Conservation (phyloP, 75 land plant species). For the Gnetum montanum region DNA sequence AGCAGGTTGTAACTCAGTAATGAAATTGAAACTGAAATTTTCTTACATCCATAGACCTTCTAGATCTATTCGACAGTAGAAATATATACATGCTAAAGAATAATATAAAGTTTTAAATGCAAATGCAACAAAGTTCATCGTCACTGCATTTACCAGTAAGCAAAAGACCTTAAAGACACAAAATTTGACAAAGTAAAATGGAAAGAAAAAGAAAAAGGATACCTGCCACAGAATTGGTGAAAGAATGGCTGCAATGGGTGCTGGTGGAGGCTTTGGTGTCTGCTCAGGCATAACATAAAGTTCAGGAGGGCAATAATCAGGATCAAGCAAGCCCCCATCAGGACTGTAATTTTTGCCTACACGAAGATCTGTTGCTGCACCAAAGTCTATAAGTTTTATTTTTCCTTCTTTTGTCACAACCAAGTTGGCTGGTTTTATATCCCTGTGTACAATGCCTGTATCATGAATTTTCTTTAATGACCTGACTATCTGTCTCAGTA, state of each 20-base stretch:
- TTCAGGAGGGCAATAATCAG: slow-evolving; percentile 99
- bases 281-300: slow-evolving; percentile 91
- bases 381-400: slow-evolving; percentile 95
- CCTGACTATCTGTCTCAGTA: slow-evolving; percentile 79
- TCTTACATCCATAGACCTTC: too few species aligned
- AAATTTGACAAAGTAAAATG: too few species aligned
- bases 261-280: slow-evolving; percentile 92
- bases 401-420: slow-evolving; percentile 84
- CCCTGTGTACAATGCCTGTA: slow-evolving; percentile 95
- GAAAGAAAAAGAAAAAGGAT: too few species aligned
- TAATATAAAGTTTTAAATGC: too few species aligned
- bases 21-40: too few species aligned
- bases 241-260: slow-evolving; percentile 86
- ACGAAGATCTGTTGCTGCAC: slow-evolving; percentile 98
- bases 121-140: too few species aligned
- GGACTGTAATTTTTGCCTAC: slow-evolving; percentile 95
- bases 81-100: too few species aligned
- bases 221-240: slow-evolving; percentile 99
- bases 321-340: slow-evolving; percentile 81
- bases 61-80: too few species aligned
- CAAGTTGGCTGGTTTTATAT: slow-evolving; percentile 93
- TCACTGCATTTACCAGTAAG: too few species aligned
- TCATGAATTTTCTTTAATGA: slow-evolving; percentile 85
- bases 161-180: too few species aligned
- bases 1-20: too few species aligned